phyloP scores from a whole-genome alignment of 1,139 yeast species.

The Spencermartinsiella ligniputridi region DNA sequence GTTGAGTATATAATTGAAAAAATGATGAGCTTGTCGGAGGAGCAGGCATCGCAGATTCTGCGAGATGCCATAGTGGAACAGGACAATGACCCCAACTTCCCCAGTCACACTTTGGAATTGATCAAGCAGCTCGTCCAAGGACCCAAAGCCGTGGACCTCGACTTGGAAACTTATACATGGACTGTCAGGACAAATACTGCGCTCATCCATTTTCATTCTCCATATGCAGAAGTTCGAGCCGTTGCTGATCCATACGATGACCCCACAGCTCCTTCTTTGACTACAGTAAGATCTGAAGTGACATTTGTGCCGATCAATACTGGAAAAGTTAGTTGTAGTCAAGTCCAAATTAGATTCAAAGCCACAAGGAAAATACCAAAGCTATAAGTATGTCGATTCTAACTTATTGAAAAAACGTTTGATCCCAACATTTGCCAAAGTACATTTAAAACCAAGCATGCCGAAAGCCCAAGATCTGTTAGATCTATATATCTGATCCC shows the following conservation, averaged over 20 bases:
- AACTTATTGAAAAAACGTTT: too few relatives aligned
- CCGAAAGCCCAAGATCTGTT: too few relatives aligned
- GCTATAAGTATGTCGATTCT: too few relatives aligned
- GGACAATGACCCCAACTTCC: constrained; percentile 47
- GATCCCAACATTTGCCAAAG: too few relatives aligned
- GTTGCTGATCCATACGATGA: constrained; percentile 47
- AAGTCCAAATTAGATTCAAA: too few relatives aligned
- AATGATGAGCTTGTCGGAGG: constrained; percentile 36
- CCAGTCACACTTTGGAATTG: constrained; percentile 24
- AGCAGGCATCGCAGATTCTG: constrained; percentile 42
- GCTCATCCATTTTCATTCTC: too few relatives aligned
- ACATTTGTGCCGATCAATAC: too few relatives aligned
- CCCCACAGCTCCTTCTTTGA: constrained; percentile 42
- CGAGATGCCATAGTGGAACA: constrained; percentile 39
- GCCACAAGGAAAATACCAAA: too few relatives aligned
- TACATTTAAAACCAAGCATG: too few relatives aligned
- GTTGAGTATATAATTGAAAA: constrained; percentile 38
- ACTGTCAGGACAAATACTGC: constrained; percentile 37
- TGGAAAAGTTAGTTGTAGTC: too few relatives aligned
- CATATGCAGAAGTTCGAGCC: constrained; percentile 48
- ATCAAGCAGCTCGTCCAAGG: constrained; percentile 15
- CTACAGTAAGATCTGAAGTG: too few relatives aligned
- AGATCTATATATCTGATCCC: too few relatives aligned
- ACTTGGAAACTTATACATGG: constrained; percentile 26
- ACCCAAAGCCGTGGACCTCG: constrained; percentile 30